Base-by-base conservation (phyloP, 108 stramenopile genomes). In the Cyclotella kingstonii region DNA sequence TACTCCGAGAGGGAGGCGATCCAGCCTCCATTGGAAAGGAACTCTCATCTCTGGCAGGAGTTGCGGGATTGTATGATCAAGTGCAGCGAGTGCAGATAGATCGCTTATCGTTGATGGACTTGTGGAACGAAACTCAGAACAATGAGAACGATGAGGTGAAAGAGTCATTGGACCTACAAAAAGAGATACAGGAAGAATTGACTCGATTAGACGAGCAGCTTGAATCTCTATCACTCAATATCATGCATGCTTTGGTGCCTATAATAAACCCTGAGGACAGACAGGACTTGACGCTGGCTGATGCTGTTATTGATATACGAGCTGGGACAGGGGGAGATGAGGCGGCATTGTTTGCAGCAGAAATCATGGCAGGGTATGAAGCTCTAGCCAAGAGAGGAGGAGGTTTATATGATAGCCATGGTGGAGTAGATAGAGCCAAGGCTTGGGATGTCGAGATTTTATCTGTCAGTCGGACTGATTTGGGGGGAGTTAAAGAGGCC, bases 241-340 rank as follows among this genome's bases (percentile, higher is more conserved):
- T 93, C 18, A 53, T 78, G 7, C 54, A 72, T 39, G 83, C 86
- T 0, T 48, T 89, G 7, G 59, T 93, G 5, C 91, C 91, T 28
- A 67, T 73, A 10, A 31, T 72, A 22, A 82, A 93, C 70, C 85
- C 86, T 40, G 80, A 88, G 59, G 89, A 93, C 64, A 60, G 17
- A 53, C 47, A 57, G 12, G 79, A 63, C 2, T 29, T 63, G 29
- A 77, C 61, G 10, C 39, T 46, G 1, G 31, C 81, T 23, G 84
- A 92, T 73, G 89, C 87, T n/a, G 91, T 98, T 57, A 68, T 98
- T 44, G 97, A 98, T 67, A 90, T 98, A 29, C 80, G 97, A 63
- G 95, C 97, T 2, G 97, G 97, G 7, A 95, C 95, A 17, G 97
- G 97, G 25, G 97, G 97, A 2, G 95, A 96, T 51, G 97, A 98